A percentile compares a stretch with the other conserved stretches of the same genome.
phyloP scores from a whole-genome alignment of 2,329 filamentous ascomycete genomes.

The Fusarium proliferatum region DNA sequence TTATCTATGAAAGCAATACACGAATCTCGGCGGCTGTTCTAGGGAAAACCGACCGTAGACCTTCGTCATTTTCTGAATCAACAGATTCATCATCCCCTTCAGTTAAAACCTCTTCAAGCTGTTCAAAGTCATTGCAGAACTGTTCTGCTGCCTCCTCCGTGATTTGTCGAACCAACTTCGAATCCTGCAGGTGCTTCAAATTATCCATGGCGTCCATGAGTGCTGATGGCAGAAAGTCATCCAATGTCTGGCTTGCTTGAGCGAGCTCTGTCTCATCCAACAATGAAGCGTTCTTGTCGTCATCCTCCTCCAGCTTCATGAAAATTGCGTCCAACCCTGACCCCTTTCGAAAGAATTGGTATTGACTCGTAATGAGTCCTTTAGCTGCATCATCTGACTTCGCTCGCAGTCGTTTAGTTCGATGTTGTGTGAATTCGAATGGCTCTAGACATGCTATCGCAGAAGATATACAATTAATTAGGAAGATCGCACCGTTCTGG shows the following conservation, averaged over 20 bases:
- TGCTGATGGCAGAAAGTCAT: slow-evolving; percentile 92
- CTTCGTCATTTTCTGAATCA: slow-evolving; percentile 41
- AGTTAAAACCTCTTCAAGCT: slow-evolving; percentile 62
- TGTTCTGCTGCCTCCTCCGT: slow-evolving; percentile 84
- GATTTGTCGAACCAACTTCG: slow-evolving; percentile 76
- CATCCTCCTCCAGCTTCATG: slow-evolving; percentile 59
- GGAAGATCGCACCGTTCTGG: slow-evolving; percentile 74
- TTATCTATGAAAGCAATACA: slow-evolving; percentile 63
- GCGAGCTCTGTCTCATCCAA: slow-evolving; percentile 67
- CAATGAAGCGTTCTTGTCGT: slow-evolving; percentile 50
- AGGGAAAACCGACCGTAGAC: slow-evolving; percentile 59
- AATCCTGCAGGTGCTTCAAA: slow-evolving; percentile 77
- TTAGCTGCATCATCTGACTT: slow-evolving; percentile 65
- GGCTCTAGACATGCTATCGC: slow-evolving; percentile 65
- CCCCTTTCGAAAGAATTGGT: slow-evolving; percentile 76
- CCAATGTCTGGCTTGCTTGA: slow-evolving; percentile 78
- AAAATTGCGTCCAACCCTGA: slow-evolving; percentile 79
- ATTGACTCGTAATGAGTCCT: slow-evolving; percentile 75
- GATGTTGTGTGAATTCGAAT: slow-evolving; percentile 72
- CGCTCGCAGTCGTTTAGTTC: slow-evolving; percentile 66
- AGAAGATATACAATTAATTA: slow-evolving; percentile 75
- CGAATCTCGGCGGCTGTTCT: slow-evolving; percentile 70
- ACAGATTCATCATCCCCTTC: slow-evolving; percentile 54
- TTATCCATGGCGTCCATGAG: slow-evolving; percentile 92
- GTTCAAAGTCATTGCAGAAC: slow-evolving; percentile 88